Percentiles rank a stretch among this genome's conserved stretches.
Conservation (phyloP, 257 asterid genomes). For the Solanum commersonii region DNA sequence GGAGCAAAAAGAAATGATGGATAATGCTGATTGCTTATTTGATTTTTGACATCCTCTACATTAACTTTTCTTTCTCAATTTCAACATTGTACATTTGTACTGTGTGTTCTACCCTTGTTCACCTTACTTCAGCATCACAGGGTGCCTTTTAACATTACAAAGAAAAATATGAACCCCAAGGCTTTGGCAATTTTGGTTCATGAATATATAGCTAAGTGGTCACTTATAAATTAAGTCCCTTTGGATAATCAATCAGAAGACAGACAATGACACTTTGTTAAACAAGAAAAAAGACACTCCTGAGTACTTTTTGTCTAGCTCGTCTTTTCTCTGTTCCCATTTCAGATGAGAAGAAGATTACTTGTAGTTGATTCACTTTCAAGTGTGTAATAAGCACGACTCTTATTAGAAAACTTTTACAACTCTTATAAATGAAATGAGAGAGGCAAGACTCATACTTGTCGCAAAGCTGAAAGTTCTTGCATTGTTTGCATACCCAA, state of each 20-base stretch:
- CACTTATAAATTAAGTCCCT: not conserved
- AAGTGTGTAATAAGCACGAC: not conserved
- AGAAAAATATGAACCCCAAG: not conserved
- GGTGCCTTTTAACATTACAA: not conserved
- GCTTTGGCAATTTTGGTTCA: not conserved
- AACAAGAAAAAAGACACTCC: not conserved
- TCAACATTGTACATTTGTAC: too few species aligned
- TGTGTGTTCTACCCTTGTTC: not conserved
- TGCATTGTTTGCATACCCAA: constrained; percentile 88
- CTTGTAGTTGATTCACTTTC: not conserved
- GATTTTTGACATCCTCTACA: too few species aligned
- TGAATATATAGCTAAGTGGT: not conserved
- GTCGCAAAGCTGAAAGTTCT: constrained; percentile 79
- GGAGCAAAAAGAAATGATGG: too few species aligned
- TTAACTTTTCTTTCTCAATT: too few species aligned
- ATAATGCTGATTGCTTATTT: too few species aligned
- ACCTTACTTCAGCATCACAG: not conserved
- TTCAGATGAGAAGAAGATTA: not conserved
- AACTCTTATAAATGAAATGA: not conserved
- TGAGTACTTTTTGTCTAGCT: not conserved
- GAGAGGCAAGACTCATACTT: constrained; percentile 34
- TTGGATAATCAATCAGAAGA: not conserved
- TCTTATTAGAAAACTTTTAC: not conserved
- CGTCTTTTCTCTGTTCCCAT: not conserved
- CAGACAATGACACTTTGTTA: not conserved